Percentiles rank a stretch among this genome's conserved stretches.
Evolutionary conservation across 2,329 filamentous ascomycete genomes (phyloP).

Genomic region (Pseudocercospora vitis): DNA sequence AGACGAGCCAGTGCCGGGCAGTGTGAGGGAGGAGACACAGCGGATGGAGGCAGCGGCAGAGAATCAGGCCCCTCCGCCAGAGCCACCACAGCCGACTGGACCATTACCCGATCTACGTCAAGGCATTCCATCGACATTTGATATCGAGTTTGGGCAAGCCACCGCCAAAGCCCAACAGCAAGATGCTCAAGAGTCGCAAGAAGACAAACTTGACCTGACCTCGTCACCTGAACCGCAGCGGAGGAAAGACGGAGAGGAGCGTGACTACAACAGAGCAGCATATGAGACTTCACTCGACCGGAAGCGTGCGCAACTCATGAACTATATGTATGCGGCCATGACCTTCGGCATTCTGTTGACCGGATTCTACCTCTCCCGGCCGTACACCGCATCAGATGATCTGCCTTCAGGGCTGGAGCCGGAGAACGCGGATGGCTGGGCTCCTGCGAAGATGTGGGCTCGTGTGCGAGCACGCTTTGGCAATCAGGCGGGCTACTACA

Average conservation of each 20-base stretch:
- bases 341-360: slow-evolving; percentile 58
- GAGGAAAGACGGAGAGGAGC: slow-evolving; percentile 55
- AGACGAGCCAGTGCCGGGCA: slow-evolving; percentile 33
- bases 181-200: slow-evolving; percentile 34
- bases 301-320: slow-evolving; percentile 72
- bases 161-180: slow-evolving; percentile 34
- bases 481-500: slow-evolving; percentile 85
- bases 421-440: slow-evolving; percentile 79
- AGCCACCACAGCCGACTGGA: slow-evolving; percentile 41
- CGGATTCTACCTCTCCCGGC: slow-evolving; percentile 75
- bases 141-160: slow-evolving; percentile 64
- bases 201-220: slow-evolving; percentile 28
- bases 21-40: slow-evolving; percentile 29
- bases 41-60: slow-evolving; percentile 33
- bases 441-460: slow-evolving; percentile 71
- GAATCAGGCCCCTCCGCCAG: slow-evolving; percentile 22
- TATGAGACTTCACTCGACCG: slow-evolving; percentile 91
- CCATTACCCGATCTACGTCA: slow-evolving; percentile 89
- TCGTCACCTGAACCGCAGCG: slow-evolving; percentile 33
- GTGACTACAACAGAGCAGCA: slow-evolving; percentile 71
- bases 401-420: slow-evolving; percentile 54
- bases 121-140: slow-evolving; percentile 88
- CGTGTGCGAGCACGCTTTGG: slow-evolving; percentile 73
- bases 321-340: slow-evolving; percentile 68
- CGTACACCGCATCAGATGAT: slow-evolving; percentile 77